These are phyloP conservation scores for Meyerozyma elateridarum DNA, from an alignment of 1,139 yeast species.

Conservation along the genomic window DNA sequence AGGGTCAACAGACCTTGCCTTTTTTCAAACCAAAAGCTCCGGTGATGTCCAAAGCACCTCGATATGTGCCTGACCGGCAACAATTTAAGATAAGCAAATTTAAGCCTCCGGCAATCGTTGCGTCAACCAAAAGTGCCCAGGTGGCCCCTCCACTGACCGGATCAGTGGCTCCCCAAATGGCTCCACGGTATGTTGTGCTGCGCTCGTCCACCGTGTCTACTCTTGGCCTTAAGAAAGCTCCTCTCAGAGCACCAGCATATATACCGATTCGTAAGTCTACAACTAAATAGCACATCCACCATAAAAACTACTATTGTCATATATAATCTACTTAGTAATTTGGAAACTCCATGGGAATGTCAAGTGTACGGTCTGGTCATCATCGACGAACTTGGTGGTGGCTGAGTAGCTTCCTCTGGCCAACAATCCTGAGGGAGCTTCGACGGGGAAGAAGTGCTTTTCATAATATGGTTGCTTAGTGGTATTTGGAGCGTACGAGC, in stretches of 20 bases:
- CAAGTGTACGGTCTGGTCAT: slow-evolving; percentile 73
- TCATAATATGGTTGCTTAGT: slow-evolving; percentile 76
- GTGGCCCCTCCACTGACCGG: too few relatives aligned
- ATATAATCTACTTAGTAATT: slow-evolving; percentile 56
- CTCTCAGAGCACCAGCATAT: slow-evolving; percentile 15
- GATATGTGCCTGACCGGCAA: too few relatives aligned
- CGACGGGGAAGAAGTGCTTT: slow-evolving; percentile 74
- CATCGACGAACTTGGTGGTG: slow-evolving; percentile 78
- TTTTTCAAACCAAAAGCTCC: slow-evolving; percentile 13
- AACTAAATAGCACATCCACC: too few relatives aligned
- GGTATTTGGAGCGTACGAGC: slow-evolving; percentile 90
- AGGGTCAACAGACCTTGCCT: too few relatives aligned
- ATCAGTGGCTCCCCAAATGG: too few relatives aligned
- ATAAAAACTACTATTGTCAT: too few relatives aligned
- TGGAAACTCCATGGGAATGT: slow-evolving; percentile 83
- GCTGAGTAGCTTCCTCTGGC: slow-evolving; percentile 88
- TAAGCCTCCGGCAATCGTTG: too few relatives aligned
- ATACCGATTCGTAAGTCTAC: slow-evolving; percentile 12
- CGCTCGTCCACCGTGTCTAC: not conserved
- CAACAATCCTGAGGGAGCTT: slow-evolving; percentile 86
- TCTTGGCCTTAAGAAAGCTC: too few relatives aligned
- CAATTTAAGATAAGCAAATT: too few relatives aligned
- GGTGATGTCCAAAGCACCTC: slow-evolving; percentile 6
- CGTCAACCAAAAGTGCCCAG: too few relatives aligned
- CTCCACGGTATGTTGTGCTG: too few relatives aligned